Evolutionary conservation across 345 rosid species (phyloP).

Genomic region (Gossypium ekmanianum): DNA sequence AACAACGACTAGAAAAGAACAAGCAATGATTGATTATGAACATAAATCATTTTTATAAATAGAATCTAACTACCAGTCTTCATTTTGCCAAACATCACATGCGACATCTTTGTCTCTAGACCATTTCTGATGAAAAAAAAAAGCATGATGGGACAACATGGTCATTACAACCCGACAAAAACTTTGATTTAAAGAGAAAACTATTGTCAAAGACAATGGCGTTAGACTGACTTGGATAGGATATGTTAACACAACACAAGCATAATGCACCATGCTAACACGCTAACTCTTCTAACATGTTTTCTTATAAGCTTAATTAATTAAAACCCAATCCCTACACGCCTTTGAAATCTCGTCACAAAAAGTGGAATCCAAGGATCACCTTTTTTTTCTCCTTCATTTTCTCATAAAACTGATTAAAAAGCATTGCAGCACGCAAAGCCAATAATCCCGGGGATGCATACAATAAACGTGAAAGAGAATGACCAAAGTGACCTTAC

Average conservation of each 20-base stretch:
- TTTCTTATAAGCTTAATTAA: constrained; percentile 8
- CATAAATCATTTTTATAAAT: not conserved
- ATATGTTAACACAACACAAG: not conserved
- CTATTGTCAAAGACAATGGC: constrained; percentile 6
- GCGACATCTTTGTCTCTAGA: constrained; percentile 5
- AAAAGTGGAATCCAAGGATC: constrained; percentile 23
- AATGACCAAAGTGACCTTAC: constrained; percentile 22
- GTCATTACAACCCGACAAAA: constrained; percentile 23
- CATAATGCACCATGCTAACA: constrained; percentile 14
- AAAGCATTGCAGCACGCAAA: not conserved
- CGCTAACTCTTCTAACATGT: constrained; percentile 25
- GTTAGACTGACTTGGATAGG: not conserved
- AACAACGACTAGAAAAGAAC: not conserved
- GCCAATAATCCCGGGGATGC: constrained; percentile 18
- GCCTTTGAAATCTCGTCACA: constrained; percentile 9
- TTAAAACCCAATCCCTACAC: constrained; percentile 10
- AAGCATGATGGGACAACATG: not conserved
- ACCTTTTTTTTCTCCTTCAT: constrained; percentile 10
- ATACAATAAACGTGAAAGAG: not conserved
- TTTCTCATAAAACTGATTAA: not conserved
- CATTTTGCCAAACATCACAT: constrained; percentile 10
- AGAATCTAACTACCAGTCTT: constrained; percentile 9
- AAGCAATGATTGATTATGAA: not conserved
- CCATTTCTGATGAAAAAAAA: not conserved
- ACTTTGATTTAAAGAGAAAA: constrained; percentile 4